These are phyloP conservation scores for Nannochloropsis oceanica DNA, from an alignment of 108 stramenopile species.

Conservation along the genomic window DNA sequence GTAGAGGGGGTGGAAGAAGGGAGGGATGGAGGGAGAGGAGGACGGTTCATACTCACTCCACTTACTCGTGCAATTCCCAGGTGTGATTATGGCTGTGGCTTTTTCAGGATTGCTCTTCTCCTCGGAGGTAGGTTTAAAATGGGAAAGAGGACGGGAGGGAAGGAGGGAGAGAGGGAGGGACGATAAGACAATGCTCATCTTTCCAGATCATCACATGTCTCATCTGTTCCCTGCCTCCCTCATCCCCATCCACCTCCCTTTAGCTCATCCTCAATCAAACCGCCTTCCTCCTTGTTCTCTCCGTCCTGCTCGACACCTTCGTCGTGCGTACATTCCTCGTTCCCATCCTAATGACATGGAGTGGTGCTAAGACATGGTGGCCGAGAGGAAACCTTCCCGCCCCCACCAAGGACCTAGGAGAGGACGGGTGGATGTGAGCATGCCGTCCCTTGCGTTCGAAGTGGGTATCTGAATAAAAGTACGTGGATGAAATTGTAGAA, in stretches of 20 bases:
- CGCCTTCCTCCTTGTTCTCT: conserved; percentile 31
- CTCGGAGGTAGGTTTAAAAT: background rate
- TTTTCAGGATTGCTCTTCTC: conserved; percentile 33
- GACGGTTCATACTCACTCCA: background rate
- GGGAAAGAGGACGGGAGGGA: background rate
- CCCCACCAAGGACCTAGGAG: background rate
- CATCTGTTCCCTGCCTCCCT: background rate
- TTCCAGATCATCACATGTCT: background rate
- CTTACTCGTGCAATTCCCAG: conserved; percentile 10
- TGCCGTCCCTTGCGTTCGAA: too few relatives aligned
- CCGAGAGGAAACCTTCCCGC: background rate
- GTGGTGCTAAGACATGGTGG: background rate
- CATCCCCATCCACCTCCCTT: background rate
- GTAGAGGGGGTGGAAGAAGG: background rate
- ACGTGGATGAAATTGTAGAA: too few relatives aligned
- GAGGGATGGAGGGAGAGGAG: background rate
- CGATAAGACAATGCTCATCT: background rate
- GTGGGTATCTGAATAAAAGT: too few relatives aligned
- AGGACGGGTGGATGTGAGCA: background rate
- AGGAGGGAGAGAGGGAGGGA: background rate
- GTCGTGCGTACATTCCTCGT: conserved; percentile 38
- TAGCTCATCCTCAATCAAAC: conserved; percentile 31
- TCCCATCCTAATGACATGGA: conserved; percentile 15
- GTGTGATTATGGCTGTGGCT: conserved; percentile 40
- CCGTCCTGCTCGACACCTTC: conserved; percentile 44